phyloP scores from a whole-genome alignment of 1,139 yeast genomes.

The Arxiozyma heterogenica region DNA sequence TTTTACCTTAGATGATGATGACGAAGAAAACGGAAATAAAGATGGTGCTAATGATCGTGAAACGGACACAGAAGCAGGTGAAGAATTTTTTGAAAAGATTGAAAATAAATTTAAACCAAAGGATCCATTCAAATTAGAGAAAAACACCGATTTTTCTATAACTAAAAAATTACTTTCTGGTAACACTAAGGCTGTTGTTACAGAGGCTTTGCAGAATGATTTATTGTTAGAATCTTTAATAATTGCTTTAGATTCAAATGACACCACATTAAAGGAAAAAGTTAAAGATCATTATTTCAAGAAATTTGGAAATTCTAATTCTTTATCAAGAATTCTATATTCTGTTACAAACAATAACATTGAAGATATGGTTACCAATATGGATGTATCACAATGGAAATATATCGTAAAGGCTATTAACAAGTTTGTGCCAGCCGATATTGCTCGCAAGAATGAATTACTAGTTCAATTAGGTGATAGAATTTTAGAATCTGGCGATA shows the following conservation, averaged over 20 bases:
- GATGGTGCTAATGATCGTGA: conserved; percentile 24
- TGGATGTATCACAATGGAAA: conserved; percentile 75
- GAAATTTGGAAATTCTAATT: conserved; percentile 42
- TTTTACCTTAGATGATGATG: conserved; percentile 31
- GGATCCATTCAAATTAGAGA: conserved; percentile 36
- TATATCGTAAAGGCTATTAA: conserved; percentile 65
- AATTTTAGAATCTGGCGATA: conserved; percentile 39
- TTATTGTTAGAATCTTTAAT: conserved; percentile 71
- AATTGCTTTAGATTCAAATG: conserved; percentile 66
- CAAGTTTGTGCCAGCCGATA: conserved; percentile 43
- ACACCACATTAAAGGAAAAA: conserved; percentile 45
- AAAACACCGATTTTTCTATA: conserved; percentile 38
- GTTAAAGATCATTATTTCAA: conserved; percentile 66
- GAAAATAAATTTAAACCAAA: conserved; percentile 33
- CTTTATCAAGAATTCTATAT: conserved; percentile 64
- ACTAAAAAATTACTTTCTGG: conserved; percentile 54
- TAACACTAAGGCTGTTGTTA: conserved; percentile 59
- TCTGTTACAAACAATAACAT: conserved; percentile 53
- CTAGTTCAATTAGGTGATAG: conserved; percentile 71
- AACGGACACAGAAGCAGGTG: conserved; percentile 12
- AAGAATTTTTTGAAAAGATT: conserved; percentile 32
- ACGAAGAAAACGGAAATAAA: conserved; percentile 6
- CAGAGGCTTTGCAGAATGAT: conserved; percentile 53
- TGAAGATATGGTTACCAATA: conserved; percentile 67
- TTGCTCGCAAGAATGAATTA: conserved; percentile 40